These are phyloP conservation scores for Kwoniella sp. DNA, from an alignment of 768 basidiomycete genomes.

Conservation along the genomic window DNA sequence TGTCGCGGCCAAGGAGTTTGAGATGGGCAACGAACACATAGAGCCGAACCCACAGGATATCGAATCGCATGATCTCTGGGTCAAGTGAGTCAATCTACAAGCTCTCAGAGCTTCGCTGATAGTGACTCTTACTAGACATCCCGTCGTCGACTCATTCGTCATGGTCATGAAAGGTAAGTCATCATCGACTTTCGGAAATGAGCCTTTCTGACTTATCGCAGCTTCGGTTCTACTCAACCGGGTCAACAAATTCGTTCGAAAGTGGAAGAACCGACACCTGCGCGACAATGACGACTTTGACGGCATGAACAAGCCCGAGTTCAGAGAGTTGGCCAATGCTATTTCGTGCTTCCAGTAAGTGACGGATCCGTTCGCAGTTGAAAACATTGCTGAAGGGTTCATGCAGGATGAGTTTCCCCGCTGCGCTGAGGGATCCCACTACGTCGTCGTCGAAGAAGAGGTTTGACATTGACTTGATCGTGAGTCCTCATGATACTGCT, in stretches of 20 bases:
- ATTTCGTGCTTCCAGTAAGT: conserved; percentile 42
- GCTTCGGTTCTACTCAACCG: conserved; percentile 31
- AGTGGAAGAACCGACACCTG: conserved; percentile 44
- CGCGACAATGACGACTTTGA: conserved; percentile 39
- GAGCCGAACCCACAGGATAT: conserved; percentile 40
- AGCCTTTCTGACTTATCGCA: background rate
- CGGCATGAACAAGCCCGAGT: conserved; percentile 40
- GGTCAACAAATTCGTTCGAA: conserved; percentile 30
- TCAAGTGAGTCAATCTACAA: conserved; percentile 11
- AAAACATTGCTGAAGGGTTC: background rate
- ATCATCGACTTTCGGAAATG: background rate
- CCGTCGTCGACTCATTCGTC: conserved; percentile 29
- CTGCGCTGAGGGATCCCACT: conserved; percentile 25
- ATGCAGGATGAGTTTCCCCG: conserved; percentile 43
- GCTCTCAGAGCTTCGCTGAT: background rate
- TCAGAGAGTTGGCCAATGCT: conserved; percentile 40
- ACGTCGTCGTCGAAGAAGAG: conserved; percentile 17
- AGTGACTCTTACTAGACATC: conserved; percentile 21
- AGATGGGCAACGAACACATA: conserved; percentile 24
- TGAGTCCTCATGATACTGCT: conserved; percentile 8
- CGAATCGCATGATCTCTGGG: conserved; percentile 40
- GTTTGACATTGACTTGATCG: conserved; percentile 41
- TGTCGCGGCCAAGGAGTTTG: conserved; percentile 28
- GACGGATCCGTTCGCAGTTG: background rate
- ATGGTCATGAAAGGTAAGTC: background rate